A percentile compares a stretch with the other conserved stretches of the same genome.
phyloP scores from a whole-genome alignment of 352 stramenopile genomes.

The Elongisporangium anandrum region DNA sequence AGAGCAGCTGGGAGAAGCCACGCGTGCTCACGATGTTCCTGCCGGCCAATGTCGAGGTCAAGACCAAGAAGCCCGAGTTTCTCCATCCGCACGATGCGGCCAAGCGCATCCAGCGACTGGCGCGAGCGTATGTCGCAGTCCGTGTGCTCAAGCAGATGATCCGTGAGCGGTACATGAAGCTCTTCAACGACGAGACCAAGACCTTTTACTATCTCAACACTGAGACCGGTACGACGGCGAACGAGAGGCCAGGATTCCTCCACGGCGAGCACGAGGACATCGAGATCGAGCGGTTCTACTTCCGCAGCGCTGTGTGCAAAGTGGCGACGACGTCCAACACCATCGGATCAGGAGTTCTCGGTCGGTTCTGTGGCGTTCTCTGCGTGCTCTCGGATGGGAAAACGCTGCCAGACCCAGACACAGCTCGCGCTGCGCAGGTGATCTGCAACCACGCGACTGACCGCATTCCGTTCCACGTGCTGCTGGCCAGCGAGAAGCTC shows the following conservation, averaged over 20 bases:
- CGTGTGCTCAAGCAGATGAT: conserved; percentile 35
- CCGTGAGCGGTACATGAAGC: conserved; percentile 74
- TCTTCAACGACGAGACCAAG: conserved; percentile 38
- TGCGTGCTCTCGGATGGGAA: conserved; percentile 48
- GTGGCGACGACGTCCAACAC: conserved; percentile 37
- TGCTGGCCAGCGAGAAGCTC: conserved; percentile 43
- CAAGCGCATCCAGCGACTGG: conserved; percentile 44
- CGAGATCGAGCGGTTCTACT: conserved; percentile 57
- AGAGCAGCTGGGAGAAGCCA: conserved; percentile 55
- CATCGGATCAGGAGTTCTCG: conserved; percentile 44
- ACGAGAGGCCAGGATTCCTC: conserved; percentile 47
- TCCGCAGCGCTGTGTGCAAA: conserved; percentile 61
- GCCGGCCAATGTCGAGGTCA: conserved; percentile 4
- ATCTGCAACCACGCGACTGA: conserved; percentile 51
- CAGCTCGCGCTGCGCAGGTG: conserved; percentile 28
- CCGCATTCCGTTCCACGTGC: conserved; percentile 37
- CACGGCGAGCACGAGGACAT: conserved; percentile 39
- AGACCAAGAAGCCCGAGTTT: not conserved
- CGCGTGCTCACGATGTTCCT: conserved; percentile 42
- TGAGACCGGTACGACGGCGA: conserved; percentile 26
- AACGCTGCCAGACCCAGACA: conserved; percentile 36
- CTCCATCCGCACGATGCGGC: conserved; percentile 30
- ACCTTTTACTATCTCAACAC: conserved; percentile 76
- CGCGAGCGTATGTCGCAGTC: conserved; percentile 32
- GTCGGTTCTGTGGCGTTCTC: conserved; percentile 37